Evolutionary conservation across 1,284 basidiomycete species (phyloP), one percentile per base, ranked within the genome.

Genomic region (Ganoderma boninense): DNA sequence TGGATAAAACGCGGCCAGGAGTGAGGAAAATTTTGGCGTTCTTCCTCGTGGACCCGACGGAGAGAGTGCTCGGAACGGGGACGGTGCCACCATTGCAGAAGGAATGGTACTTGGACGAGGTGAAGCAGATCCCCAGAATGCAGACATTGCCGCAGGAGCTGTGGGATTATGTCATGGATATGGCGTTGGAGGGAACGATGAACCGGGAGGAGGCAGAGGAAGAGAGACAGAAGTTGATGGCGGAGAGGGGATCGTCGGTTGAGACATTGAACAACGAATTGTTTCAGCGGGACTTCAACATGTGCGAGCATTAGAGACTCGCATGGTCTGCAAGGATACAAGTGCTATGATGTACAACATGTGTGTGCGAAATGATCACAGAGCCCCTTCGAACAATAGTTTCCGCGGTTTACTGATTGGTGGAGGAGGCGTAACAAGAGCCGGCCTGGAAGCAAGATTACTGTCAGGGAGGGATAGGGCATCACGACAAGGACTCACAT

Each of bases 311-410:
- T 42, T 65, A 35, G 26, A 35, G 26, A 13, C 26, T 11, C 49
- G 10, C 44, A 46, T 57, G 32, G 18, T 57, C 54, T 57, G 32
- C 54, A 60, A 40, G 57, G 35, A 23, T 60, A 60, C 57, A 60
- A 23, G 40, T 60, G n/a, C 57, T 60, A 40, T 74, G 69, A 49
- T 32, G 57, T 72, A 74, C 73, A 72, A 71, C 71, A 72, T 52
- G 68, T 64, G 63, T 35, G 20, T 14, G 54, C 70, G 70, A n/a
- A 54, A 65, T 69, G 44, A 63, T 76, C 79, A 87, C 68, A 88
- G 75, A 4, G 88, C 85, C 16, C 82, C 82, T 74, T 91, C 90
- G 71, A 91, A 92, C 54, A 92, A 74, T 61, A 91, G 76, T 64
- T 83, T 83, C 68, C 87, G 84, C 32, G 87, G 87, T 77, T 87